Evolutionary conservation across 371 early-diverging fungal genomes (phyloP).

Genomic region (Amoeboaphelidium protococcarum): DNA sequence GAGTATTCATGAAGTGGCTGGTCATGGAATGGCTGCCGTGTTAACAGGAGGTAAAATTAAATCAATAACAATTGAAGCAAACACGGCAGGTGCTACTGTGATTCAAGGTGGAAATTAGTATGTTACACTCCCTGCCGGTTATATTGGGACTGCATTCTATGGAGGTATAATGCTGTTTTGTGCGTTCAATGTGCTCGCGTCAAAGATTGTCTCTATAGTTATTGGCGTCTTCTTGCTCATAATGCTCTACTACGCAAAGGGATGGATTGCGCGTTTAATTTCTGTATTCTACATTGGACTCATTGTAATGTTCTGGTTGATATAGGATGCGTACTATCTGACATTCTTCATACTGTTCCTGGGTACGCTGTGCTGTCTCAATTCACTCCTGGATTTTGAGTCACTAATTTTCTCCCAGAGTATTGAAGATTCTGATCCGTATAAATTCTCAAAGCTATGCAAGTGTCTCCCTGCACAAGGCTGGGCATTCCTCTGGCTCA

Average conservation of each 20-base stretch:
- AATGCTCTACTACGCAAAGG: conserved; percentile 42
- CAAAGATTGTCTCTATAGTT: conserved; percentile 50
- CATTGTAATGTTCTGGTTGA: conserved; percentile 56
- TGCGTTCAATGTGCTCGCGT: conserved; percentile 57
- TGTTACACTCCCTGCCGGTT: conserved; percentile 21
- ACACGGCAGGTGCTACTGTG: conserved; percentile 67
- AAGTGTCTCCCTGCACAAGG: conserved; percentile 45
- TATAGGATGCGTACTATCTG: conserved; percentile 36
- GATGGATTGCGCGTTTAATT: conserved; percentile 57
- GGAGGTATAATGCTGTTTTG: conserved; percentile 74
- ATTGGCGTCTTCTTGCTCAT: conserved; percentile 43
- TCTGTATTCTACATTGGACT: conserved; percentile 52
- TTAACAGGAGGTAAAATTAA: conserved; percentile 69
- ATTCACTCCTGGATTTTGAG: conserved; percentile 82
- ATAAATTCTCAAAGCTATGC: conserved; percentile 52
- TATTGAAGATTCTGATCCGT: conserved; percentile 76
- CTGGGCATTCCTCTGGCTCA: conserved; percentile 72
- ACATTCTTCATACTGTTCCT: conserved; percentile 68
- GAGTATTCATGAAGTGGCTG: conserved; percentile 45
- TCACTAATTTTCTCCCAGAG: conserved; percentile 65
- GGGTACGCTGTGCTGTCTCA: conserved; percentile 70
- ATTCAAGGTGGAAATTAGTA: conserved; percentile 29
- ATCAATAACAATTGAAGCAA: conserved; percentile 67
- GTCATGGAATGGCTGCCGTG: conserved; percentile 24
- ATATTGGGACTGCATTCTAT: conserved; percentile 32